Conservation (phyloP, 2,329 filamentous ascomycete species). For the Septoria linicola region DNA sequence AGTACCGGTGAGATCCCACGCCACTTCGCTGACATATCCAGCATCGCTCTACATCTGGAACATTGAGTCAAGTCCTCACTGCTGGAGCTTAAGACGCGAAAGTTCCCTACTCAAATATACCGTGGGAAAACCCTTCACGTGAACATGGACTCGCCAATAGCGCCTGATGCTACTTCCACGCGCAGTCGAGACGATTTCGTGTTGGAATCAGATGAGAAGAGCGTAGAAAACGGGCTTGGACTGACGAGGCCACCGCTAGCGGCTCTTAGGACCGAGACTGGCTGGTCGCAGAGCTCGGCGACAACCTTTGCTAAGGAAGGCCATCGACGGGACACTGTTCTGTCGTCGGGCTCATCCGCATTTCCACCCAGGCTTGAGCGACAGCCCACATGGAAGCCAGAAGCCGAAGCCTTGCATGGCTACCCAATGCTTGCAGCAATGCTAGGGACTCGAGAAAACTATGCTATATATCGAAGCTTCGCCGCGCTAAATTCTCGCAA, state of each 20-base stretch:
- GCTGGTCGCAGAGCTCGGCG: constrained; percentile 11
- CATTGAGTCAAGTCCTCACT: too few species aligned
- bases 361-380: constrained; percentile 14
- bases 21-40: too few species aligned
- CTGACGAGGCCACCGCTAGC: neutral
- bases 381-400: constrained; percentile 15
- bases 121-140: neutral
- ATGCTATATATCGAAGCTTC: constrained; percentile 30
- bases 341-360: constrained; percentile 7
- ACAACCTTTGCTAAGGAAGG: constrained; percentile 13
- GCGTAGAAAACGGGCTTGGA: neutral
- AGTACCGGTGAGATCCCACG: too few species aligned
- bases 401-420: constrained; percentile 23
- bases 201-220: neutral
- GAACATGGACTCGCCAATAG: neutral
- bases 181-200: neutral
- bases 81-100: too few species aligned
- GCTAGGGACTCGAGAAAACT: constrained; percentile 22
- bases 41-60: too few species aligned
- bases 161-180: neutral
- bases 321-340: constrained; percentile 17
- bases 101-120: too few species aligned
- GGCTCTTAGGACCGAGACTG: constrained; percentile 2
- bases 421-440: constrained; percentile 27
- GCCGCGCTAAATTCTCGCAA: constrained; percentile 28